Conservation (phyloP, 441 rosid genomes). For the Croton setiger region DNA sequence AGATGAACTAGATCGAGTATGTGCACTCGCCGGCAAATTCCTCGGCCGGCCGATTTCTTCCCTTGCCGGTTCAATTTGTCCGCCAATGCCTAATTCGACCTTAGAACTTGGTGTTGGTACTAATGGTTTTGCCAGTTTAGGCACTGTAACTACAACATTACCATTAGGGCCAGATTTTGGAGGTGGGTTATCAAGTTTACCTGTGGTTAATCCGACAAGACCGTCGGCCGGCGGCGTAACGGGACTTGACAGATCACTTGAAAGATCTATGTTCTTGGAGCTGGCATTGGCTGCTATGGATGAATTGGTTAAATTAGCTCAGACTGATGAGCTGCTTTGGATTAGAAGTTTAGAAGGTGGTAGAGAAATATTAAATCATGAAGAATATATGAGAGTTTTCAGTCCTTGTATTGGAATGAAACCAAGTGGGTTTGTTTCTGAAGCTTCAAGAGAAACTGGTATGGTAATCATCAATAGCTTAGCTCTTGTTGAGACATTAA, state of each 20-base stretch:
- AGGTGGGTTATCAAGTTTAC: constrained; percentile 35
- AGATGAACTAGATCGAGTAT: constrained; percentile 76
- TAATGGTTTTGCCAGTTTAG: constrained; percentile 47
- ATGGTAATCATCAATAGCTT: constrained; percentile 77
- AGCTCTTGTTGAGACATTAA: constrained; percentile 80
- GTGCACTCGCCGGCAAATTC: constrained; percentile 79
- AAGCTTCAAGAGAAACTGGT: constrained; percentile 79
- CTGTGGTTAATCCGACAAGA: constrained; percentile 29
- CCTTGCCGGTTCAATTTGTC: constrained; percentile 30
- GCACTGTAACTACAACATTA: constrained; percentile 40
- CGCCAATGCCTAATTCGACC: constrained; percentile 58
- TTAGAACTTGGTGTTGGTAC: constrained; percentile 68
- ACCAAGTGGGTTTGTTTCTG: constrained; percentile 56
- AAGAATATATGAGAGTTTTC: constrained; percentile 60
- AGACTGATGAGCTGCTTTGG: constrained; percentile 68
- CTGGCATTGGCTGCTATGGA: constrained; percentile 84
- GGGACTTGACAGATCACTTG: constrained; percentile 46
- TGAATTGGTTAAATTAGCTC: constrained; percentile 76
- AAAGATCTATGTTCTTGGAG: constrained; percentile 65
- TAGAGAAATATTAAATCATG: constrained; percentile 57
- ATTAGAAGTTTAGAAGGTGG: constrained; percentile 51
- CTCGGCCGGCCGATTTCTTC: constrained; percentile 66
- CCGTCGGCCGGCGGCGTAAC: constrained; percentile 21
- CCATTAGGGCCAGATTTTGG: constrained; percentile 51
- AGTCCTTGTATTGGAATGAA: constrained; percentile 57